Evolutionary conservation across 495 filamentous ascomycete species (phyloP), one percentile per base, ranked within the genome.

Genomic region (Podospora conica): DNA sequence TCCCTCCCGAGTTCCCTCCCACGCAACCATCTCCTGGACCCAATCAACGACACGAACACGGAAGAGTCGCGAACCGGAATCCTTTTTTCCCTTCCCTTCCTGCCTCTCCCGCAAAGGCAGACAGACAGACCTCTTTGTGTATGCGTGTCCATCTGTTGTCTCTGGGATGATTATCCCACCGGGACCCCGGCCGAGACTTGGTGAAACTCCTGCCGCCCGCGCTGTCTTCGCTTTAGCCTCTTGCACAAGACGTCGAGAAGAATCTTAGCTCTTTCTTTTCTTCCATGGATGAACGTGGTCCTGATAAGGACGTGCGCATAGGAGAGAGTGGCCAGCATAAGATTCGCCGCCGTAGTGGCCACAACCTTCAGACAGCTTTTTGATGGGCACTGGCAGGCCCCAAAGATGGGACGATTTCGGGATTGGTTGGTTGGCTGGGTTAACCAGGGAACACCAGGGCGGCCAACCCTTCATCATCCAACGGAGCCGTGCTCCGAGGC

Each of bases 11-110:
- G 40, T 25, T 12, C 21, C 60, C 27, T 59, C 18, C 57, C 22
- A 48, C 40, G 18, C 40, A 20, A 59, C 25, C 27, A 27, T 59
- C 22, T 27, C 57, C 24, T 31, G 22, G 24, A 55, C 21, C 54
- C 63, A 64, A 64, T 64, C 53, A 58, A 58, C 63, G 63, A 57
- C 63, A 64, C 63, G 55, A 22, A 48, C 55, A 53, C 55, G 63
- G 22, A 24, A 28, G 23, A 58, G 63, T 64, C 63, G 63, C 63
- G 63, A 64, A 64, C 63, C 63, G 29, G 23, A 61, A 48, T 53
- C 24, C 10, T 48, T 61, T 54, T 53, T 61, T 22, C 7, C 3
- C 4, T 15, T 27, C 27, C 40, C 29, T 20, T 63, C 15, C n/a
- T 21, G 23, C 9, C 18, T 31, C 27, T 60, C 12, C 29, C 58